Conservation (phyloP, 768 basidiomycete species). For the Tubosaeta sp. region DNA sequence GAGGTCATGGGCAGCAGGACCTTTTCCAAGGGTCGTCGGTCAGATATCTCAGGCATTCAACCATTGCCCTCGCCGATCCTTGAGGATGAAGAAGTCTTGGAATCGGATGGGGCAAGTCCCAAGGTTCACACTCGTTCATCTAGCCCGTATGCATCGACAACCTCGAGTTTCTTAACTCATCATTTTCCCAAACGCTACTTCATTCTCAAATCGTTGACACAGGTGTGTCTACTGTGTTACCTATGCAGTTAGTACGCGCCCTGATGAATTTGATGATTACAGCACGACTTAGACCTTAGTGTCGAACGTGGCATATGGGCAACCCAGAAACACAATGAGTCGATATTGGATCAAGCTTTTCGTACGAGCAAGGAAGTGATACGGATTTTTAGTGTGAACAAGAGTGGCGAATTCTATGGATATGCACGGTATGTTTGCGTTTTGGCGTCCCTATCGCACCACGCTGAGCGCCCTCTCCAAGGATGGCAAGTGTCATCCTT, state of each 20-base stretch:
- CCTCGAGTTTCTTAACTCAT: conserved; percentile 68
- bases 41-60: not conserved
- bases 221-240: too few species aligned
- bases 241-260: conserved; percentile 41
- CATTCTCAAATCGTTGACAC: conserved; percentile 84
- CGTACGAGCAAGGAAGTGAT: conserved; percentile 87
- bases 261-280: not conserved
- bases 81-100: conserved; percentile 37
- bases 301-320: conserved; percentile 81
- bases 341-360: conserved; percentile 86
- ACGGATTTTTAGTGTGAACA: conserved; percentile 91
- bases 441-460: conserved; percentile 10
- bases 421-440: conserved; percentile 62
- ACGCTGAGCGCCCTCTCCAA: conserved; percentile 2
- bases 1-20: conserved; percentile 10
- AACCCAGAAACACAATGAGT: conserved; percentile 91
- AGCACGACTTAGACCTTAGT: conserved; percentile 80
- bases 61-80: conserved; percentile 29
- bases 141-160: conserved; percentile 75
- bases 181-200: conserved; percentile 90
- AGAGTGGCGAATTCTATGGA: conserved; percentile 91
- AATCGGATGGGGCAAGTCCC: not conserved
- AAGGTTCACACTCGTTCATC: conserved; percentile 38
- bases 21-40: not conserved
- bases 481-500: conserved; percentile 68